Base-by-base conservation (phyloP, 177 flowering plant genomes). In the Vitis hybrid region DNA sequence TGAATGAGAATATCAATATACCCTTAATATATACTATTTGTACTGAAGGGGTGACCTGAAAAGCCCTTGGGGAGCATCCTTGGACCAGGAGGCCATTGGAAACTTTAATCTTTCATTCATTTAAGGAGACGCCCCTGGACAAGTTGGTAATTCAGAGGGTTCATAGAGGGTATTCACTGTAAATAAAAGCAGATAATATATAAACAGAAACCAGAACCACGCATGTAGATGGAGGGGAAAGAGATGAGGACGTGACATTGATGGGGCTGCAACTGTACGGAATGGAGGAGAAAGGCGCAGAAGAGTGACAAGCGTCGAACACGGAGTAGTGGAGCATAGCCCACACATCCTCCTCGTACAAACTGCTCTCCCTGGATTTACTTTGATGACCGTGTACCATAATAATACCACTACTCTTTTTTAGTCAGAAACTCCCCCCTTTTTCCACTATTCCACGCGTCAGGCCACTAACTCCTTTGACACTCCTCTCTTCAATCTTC, bases 261-360 rank as follows among this genome's bases (percentile, higher is more conserved):
- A 55, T 55, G 57, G 15, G 57, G 57, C 57, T 55, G 57, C 57
- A 55, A 12, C 57, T 3, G 57, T 55, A 55, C 57, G 5, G 10
- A 29, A 18, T 1, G 26, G 48, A 59, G 57, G 57, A 14, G 57
- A 55, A 16, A 14, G n/a, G 16, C 18, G 16, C 7, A 26, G 39
- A 6, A 26, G 39, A 10, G 14, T 52, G 70, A 75, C 48, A 60
- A 45, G 70, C 73, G 70, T 70, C 74, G 73, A 55, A 75, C 56
- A 62, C 67, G 73, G 76, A 62, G 72, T 20, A 62, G 69, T 64
- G 72, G 72, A 64, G 33, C 16, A 56, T 48, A 13, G 19, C 45
- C 33, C 57, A 53, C 45, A 22, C 68, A 26, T 52, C 58, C 18
- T 55, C 57, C 57, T 55, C 53, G 57, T 51, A 65, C 66, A 22